Evolutionary conservation across 2,329 filamentous ascomycete species (phyloP), one percentile per base, ranked within the genome.

Genomic region (Phialophora tarda): DNA sequence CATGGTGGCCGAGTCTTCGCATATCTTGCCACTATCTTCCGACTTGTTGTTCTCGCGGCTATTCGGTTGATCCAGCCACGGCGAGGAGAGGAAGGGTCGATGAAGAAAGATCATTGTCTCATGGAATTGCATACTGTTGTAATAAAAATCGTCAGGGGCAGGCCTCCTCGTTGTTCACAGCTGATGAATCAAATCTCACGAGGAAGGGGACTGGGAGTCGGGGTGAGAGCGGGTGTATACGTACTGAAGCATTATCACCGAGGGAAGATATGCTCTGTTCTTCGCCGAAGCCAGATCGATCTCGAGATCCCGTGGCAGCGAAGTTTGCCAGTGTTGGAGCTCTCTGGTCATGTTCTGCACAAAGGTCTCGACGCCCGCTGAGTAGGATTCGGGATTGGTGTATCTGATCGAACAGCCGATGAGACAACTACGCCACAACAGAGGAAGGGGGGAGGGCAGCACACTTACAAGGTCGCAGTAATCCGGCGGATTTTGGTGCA

Each of bases 51-150:
- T 30, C 26, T 58, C 41, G 47, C 44, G 34, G 6, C 28, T 24
- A 12, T 34, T 34, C 32, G 32, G 0, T 34, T 34, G 32, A 12
- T 34, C 32, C 32, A 34, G 32, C 32, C 32, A 34, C 32, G 32
- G 32, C 32, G 32, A 34, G 10, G 32, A 34, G 4, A 63, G 32
- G 28, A 58, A 58, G 21, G 38, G 51, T 21, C 54, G 61, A 48
- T 47, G 41, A 17, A 63, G 61, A 21, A 63, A 44, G 23, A 58
- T 63, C 4, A 63, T 28, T n/a, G 32, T 34, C 17, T 63, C 38
- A 41, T 63, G 23, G 17, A 48, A 59, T 48, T 30, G 28, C 24
- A 59, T 59, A 28, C 57, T 59, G 44, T 48, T 4, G 44, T 2
- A 8, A 48, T 4, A 5, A 47, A 11, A 48, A 48, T 48, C 44